Percentiles rank a stretch among this genome's conserved stretches.
Evolutionary conservation across 2,329 filamentous ascomycete species (phyloP).

Genomic region (Colletotrichum sp.): DNA sequence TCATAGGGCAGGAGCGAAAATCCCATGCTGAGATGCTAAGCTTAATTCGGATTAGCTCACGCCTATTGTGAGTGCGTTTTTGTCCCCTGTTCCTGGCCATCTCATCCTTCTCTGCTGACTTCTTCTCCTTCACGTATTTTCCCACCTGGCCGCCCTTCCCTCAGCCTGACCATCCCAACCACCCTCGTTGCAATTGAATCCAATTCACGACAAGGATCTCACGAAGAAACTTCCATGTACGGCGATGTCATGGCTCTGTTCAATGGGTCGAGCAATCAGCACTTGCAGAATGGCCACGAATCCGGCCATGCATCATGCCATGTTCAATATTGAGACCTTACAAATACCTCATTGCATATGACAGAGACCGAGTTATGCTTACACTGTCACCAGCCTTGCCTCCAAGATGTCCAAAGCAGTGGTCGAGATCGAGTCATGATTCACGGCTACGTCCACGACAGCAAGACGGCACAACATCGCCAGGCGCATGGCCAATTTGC

Average conservation of each 20-base stretch:
- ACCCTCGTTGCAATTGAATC: neutral
- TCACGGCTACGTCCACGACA: neutral
- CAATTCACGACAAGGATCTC: neutral
- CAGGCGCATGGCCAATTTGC: neutral
- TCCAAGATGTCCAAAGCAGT: neutral
- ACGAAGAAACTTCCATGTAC: neutral
- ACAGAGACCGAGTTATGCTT: neutral
- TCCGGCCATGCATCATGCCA: neutral
- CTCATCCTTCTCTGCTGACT: constrained; percentile 1
- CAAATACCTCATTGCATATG: neutral
- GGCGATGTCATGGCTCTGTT: neutral
- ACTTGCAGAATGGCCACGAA: neutral
- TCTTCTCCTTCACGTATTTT: neutral
- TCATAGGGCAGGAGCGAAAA: neutral
- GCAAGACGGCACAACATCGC: neutral
- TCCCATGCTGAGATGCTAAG: neutral
- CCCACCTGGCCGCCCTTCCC: neutral
- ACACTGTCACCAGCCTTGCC: neutral
- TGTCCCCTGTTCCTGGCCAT: constrained; percentile 13
- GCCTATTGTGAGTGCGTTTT: neutral
- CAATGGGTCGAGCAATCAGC: neutral
- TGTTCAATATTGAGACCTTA: neutral
- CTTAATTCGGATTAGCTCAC: neutral
- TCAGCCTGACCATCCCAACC: neutral
- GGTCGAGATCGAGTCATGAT: neutral